Evolutionary conservation across 148 eudicot genomes (phyloP), one percentile per base, ranked within the genome.

Genomic region (Salicornia ramosissima): DNA sequence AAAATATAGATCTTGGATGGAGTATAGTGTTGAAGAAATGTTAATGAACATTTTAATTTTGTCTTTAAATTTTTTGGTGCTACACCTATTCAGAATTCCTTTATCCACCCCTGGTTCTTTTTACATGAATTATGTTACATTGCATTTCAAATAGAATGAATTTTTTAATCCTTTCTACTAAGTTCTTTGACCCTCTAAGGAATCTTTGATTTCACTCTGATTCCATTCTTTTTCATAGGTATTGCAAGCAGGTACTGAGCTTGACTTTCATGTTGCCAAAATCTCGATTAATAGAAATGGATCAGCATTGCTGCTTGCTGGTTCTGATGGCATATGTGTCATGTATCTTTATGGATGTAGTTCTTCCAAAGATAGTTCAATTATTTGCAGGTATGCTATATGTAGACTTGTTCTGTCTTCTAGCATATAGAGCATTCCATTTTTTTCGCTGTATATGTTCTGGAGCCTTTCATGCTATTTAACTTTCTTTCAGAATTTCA

Each of bases 271-370:
- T 77, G 88, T 94, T 49, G 69, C 78, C 70, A 87, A 80, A 73
- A 84, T 94, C 61, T 83, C 88, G 43, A 71, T 88, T n/a, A 94
- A 94, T 74, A 75, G 78, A 77, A 87, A 82, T 80, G 96, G 97
- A 67, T 90, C 97, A 69, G 97, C 89, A 13, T 55, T 94, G 76
- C 73, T 94, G 52, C 84, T 94, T 71, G 81, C 77, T 55, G 88
- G 98, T 67, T 66, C 79, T 65, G 81, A 86, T 79, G 89, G 92
- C 49, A 74, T 90, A 28, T 74, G 74, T 58, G 83, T 90, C 69
- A 82, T 90, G 90, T 83, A 85, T 75, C 90, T 88, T 33, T 86
- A 82, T 78, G 96, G 92, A 21, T 85, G 80, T 16, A 67, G 72
- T 76, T 88, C 95, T 34, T 25, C 56, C 1, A 84, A 78, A 79